A percentile compares a stretch with the other conserved stretches of the same genome.
These are phyloP conservation scores for Peltaster fructicola DNA, from an alignment of 2,329 filamentous ascomycete genomes.

Conservation along the genomic window DNA sequence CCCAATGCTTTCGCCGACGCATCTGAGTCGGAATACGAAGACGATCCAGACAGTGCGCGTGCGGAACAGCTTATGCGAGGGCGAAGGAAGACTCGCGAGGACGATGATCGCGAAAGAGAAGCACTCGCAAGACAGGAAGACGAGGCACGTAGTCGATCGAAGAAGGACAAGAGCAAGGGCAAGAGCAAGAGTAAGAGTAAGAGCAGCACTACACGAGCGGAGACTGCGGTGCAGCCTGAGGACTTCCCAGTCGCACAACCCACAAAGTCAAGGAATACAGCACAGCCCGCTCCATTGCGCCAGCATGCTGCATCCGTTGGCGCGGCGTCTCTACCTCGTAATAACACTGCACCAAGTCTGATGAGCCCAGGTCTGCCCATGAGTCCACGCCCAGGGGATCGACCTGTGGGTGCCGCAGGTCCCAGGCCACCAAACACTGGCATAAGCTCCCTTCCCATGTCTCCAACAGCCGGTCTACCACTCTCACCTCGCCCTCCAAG, in stretches of 20 bases:
- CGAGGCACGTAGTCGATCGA: conserved; percentile 53
- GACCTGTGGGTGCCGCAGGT: conserved; percentile 41
- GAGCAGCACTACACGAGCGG: no score
- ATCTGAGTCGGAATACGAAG: conserved; percentile 70
- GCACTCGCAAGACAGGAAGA: conserved; percentile 41
- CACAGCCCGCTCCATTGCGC: conserved; percentile 13
- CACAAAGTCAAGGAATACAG: conserved; percentile 2
- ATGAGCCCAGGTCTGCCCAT: conserved; percentile 47
- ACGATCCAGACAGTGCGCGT: conserved; percentile 37
- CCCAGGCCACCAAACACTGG: conserved; percentile 39
- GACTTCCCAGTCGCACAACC: neutral
- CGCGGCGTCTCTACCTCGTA: conserved; percentile 10
- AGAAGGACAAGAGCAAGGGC: conserved; percentile 46
- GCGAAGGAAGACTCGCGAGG: conserved; percentile 66
- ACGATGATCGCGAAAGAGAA: conserved; percentile 68
- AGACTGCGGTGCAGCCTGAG: conserved; percentile 1
- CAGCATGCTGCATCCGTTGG: conserved; percentile 13
- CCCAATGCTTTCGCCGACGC: conserved; percentile 35
- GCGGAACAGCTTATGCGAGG: conserved; percentile 35
- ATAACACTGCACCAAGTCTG: conserved; percentile 27
- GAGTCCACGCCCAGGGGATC: conserved; percentile 42
- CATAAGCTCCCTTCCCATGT: conserved; percentile 48
- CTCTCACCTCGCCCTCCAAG: conserved; percentile 57
- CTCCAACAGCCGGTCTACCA: conserved; percentile 40
- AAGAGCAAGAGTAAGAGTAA: conserved; percentile 30